Evolutionary conservation across 345 rosid genomes (phyloP).

Genomic region (Xanthoceras sorbifolium): DNA sequence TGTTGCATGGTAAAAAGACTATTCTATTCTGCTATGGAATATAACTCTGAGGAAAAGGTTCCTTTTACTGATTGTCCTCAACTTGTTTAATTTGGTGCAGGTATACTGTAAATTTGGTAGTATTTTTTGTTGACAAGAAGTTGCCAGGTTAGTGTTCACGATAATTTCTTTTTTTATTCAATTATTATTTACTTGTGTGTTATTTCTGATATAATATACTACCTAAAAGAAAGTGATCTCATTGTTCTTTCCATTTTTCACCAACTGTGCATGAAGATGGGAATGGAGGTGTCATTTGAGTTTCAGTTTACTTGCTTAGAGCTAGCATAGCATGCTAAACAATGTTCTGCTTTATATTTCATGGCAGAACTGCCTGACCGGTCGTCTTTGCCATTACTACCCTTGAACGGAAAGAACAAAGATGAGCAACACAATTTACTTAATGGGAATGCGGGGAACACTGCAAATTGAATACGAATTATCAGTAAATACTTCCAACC

Average conservation of each 20-base stretch:
- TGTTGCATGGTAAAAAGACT: conserved; percentile 67
- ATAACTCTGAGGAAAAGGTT: neutral
- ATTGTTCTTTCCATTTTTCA: neutral
- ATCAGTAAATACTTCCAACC: neutral
- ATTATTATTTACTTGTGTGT: neutral
- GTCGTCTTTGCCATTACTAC: conserved; percentile 44
- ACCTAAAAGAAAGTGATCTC: neutral
- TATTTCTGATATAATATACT: neutral
- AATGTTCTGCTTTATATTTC: neutral
- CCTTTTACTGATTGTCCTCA: neutral
- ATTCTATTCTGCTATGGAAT: neutral
- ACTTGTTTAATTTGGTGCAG: conserved; percentile 38
- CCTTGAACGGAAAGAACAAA: conserved; percentile 57
- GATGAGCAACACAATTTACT: conserved; percentile 62
- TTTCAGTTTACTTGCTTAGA: neutral
- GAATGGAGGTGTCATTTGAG: neutral
- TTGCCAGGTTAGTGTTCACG: conserved; percentile 55
- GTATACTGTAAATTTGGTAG: conserved; percentile 80
- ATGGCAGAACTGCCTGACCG: conserved; percentile 74
- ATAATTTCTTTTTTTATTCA: neutral
- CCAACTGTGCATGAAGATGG: neutral
- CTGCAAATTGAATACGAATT: conserved; percentile 35
- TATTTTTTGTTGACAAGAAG: conserved; percentile 64
- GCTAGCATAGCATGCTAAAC: neutral
- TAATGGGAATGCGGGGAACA: conserved; percentile 45